These are phyloP conservation scores for Pythium coloratum DNA, from an alignment of 352 stramenopile species.

Conservation along the genomic window DNA sequence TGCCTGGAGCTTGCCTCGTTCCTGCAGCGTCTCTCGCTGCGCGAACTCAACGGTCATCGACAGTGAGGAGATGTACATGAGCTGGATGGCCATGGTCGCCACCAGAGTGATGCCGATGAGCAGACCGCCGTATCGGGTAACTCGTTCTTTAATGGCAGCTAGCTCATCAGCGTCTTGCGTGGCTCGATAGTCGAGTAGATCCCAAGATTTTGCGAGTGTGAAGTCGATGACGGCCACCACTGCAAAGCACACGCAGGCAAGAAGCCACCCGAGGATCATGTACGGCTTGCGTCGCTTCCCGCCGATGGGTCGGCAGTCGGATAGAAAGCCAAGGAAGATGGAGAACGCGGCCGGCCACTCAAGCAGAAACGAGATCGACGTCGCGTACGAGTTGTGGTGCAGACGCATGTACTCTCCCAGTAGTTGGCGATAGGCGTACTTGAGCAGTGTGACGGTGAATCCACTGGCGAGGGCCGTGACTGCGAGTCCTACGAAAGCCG, in stretches of 20 bases:
- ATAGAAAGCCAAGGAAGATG: conserved; percentile 86
- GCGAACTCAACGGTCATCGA: conserved; percentile 51
- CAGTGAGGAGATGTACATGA: conserved; percentile 44
- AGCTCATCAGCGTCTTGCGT: not conserved
- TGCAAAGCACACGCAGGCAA: conserved; percentile 7
- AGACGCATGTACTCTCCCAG: conserved; percentile 44
- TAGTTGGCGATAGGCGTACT: conserved; percentile 40
- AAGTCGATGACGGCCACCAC: conserved; percentile 19
- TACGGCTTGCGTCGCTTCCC: conserved; percentile 88
- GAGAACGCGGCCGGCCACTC: conserved; percentile 65
- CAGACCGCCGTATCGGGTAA: conserved; percentile 3
- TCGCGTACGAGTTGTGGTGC: conserved; percentile 23
- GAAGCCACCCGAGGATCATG: conserved; percentile 71
- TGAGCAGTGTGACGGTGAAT: conserved; percentile 33
- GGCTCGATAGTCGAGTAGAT: conserved; percentile 10
- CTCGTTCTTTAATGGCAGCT: not conserved
- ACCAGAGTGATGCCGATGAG: conserved; percentile 33
- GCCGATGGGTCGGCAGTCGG: conserved; percentile 88
- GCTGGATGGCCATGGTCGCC: conserved; percentile 34
- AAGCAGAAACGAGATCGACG: conserved; percentile 47
- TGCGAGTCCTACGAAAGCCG: conserved; percentile 41
- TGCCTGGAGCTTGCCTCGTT: conserved; percentile 47
- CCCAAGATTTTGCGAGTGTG: conserved; percentile 1
- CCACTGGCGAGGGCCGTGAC: conserved; percentile 35
- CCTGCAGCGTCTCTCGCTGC: conserved; percentile 47